These are phyloP conservation scores for Irpex sp. DNA, from an alignment of 1,284 basidiomycete genomes.

Conservation along the genomic window DNA sequence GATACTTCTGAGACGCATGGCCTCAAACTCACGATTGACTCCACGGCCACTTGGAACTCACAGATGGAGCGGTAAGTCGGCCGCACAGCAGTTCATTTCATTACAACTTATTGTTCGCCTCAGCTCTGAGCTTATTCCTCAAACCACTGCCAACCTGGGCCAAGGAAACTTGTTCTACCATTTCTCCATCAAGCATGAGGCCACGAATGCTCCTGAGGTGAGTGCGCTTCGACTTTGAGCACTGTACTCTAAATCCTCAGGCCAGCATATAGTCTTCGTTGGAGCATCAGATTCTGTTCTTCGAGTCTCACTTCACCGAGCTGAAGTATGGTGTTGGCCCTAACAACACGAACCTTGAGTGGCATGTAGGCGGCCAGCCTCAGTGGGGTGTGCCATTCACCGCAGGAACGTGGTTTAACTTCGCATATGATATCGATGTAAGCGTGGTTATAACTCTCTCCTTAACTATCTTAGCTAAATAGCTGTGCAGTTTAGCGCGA, in stretches of 20 bases:
- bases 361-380: slow-evolving; percentile 44
- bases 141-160: slow-evolving; percentile 54
- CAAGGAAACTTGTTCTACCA: slow-evolving; percentile 63
- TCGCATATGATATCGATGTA: slow-evolving; percentile 59
- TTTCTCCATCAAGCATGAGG: slow-evolving; percentile 50
- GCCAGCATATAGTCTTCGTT: slow-evolving; percentile 34
- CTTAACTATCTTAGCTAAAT: neutral
- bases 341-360: slow-evolving; percentile 46
- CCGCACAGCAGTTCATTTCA: slow-evolving; percentile 9
- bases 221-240: slow-evolving; percentile 14
- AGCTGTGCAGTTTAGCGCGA: slow-evolving; percentile 41
- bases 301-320: slow-evolving; percentile 67
- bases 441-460: slow-evolving; percentile 16
- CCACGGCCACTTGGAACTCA: slow-evolving; percentile 50
- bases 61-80: slow-evolving; percentile 31
- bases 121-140: slow-evolving; percentile 52
- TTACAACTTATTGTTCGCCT: slow-evolving; percentile 9
- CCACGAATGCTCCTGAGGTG: slow-evolving; percentile 51
- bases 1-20: slow-evolving; percentile 49
- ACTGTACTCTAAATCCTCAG: neutral
- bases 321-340: slow-evolving; percentile 57
- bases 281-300: slow-evolving; percentile 61
- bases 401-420: slow-evolving; percentile 60
- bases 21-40: slow-evolving; percentile 53
- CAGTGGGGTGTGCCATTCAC: slow-evolving; percentile 52